Base-by-base conservation (phyloP, 78 protist species). In the slime mould (Dictyostelium discoideum) region DNA sequence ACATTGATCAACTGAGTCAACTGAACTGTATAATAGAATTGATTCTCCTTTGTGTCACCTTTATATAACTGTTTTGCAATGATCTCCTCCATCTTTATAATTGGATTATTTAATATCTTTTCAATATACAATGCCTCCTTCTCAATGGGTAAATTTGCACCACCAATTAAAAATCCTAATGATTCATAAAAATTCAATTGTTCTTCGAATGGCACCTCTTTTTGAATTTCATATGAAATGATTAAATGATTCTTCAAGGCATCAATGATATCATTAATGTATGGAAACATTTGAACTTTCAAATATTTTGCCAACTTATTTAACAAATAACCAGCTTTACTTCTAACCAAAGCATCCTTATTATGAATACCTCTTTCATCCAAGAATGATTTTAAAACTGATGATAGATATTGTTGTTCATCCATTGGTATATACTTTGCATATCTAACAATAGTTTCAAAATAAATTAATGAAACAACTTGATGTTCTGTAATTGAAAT, bases 161-260 rank as follows among this genome's bases (percentile, higher is more conserved):
- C 88, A n/a, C 95, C 95, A 69, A 90, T 90, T 37, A 90, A 72
- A 37, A 82, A 37, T 22, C 95, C 95, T 2, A 90, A 50, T 44
- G 79, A 72, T 90, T 90, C 95, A 83, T 90, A 90, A 39, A 90
- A 90, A 42, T 72, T 90, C 16, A 72, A 42, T 90, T 90, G 95
- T 39, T 90, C 95, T 10, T 90, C 95, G 29, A 90, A 90, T 82
- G 95, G 87, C n/a, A 90, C 88, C 7, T 82, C 95, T 78, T 82
- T 90, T 73, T 80, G 95, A 83, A 90, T 88, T 1, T 88, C 95
- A 20, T 77, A 90, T 82, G 88, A 90, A 24, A 90, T 90, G 1
- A 72, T 82, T 18, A 90, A 50, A 48, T 90, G 87, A 54, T 90
- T 90, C 88, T 88, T 81, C 48, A 90, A 37, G 0, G 95, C 74